Conservation (phyloP, 208 protist genomes). For the Willaertia magna region DNA sequence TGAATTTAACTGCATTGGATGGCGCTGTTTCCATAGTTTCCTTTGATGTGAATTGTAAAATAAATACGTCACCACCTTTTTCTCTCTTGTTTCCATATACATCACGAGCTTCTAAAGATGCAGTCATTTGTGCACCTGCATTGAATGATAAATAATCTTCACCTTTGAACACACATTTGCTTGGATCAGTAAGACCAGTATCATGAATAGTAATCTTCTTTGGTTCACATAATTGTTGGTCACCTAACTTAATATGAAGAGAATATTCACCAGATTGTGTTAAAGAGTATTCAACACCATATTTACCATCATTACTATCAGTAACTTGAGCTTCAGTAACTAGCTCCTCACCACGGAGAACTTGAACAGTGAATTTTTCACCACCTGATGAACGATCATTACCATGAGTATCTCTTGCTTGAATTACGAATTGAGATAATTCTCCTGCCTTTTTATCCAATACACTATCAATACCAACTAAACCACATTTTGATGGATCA, state of each 20-base stretch:
- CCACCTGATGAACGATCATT: slow-evolving; percentile 2
- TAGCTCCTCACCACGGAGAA: background rate
- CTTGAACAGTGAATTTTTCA: background rate
- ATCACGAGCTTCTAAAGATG: background rate
- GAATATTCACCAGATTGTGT: background rate
- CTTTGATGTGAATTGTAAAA: background rate
- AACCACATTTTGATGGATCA: background rate
- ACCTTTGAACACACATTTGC: background rate
- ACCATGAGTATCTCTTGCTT: background rate
- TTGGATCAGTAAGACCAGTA: background rate
- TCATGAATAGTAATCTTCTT: background rate
- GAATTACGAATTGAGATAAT: background rate
- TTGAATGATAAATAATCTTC: background rate
- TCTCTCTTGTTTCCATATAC: background rate
- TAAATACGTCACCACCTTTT: background rate
- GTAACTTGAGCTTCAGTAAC: background rate
- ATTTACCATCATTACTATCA: background rate
- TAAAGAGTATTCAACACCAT: background rate
- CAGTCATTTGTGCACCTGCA: background rate
- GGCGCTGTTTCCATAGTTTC: background rate
- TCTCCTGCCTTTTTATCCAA: background rate
- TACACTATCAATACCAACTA: background rate
- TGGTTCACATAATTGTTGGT: background rate
- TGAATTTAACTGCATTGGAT: background rate
- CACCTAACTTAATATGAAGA: background rate